Conservation (phyloP, 23 red algal species). For the Gracilaria caudata region DNA sequence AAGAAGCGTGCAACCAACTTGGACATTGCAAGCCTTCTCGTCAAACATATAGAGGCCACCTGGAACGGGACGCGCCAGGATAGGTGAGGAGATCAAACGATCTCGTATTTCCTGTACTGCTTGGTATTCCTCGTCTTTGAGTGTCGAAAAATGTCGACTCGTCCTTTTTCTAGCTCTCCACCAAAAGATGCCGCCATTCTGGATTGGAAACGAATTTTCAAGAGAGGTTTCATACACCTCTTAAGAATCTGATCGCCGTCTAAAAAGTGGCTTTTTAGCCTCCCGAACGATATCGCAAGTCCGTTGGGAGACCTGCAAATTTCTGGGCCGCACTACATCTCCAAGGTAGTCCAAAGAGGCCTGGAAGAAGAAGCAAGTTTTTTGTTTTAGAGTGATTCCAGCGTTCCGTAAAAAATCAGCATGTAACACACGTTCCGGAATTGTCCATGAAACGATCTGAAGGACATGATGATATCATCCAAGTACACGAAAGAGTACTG, state of each 20-base stretch:
- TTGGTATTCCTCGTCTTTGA: no score
- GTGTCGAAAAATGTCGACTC: no score
- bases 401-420: background rate
- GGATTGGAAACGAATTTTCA: no score
- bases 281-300: background rate
- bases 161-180: no score
- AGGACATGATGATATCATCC: background rate
- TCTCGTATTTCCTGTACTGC: no score
- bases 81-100: no score
- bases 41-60: slow-evolving; percentile 25
- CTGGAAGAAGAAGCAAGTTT: background rate
- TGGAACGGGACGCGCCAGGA: no score
- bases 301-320: background rate
- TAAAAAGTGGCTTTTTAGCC: no score
- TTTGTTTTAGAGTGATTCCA: background rate
- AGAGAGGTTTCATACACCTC: no score
- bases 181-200: no score
- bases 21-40: slow-evolving; percentile 27
- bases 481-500: background rate
- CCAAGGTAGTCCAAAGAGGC: background rate
- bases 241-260: no score
- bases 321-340: background rate
- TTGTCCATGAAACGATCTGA: background rate
- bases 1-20: slow-evolving; percentile 43
- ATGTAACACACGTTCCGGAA: background rate